phyloP scores from a whole-genome alignment of 345 rosid genomes.

The Eucalyptus cloeziana region DNA sequence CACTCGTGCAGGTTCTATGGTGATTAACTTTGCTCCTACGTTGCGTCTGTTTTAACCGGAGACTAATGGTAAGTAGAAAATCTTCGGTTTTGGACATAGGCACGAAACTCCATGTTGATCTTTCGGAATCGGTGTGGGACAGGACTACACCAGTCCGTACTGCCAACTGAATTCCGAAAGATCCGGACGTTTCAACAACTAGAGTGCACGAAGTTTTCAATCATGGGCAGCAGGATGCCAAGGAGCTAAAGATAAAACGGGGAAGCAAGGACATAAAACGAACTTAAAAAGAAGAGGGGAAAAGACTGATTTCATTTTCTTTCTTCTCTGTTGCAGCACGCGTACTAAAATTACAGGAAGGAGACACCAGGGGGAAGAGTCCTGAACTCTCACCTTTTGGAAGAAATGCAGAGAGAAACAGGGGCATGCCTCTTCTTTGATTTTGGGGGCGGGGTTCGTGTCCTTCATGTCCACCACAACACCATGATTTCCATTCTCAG shows the following conservation, averaged over 20 bases:
- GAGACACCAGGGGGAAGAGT: neutral
- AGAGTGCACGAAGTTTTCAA: neutral
- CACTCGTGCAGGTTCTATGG: neutral
- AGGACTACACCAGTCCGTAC: neutral
- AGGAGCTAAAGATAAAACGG: neutral
- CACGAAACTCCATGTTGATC: neutral
- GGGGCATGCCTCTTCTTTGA: conserved; percentile 25
- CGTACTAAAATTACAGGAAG: neutral
- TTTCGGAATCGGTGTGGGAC: neutral
- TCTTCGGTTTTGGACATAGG: neutral
- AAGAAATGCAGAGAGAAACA: conserved; percentile 54
- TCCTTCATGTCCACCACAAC: conserved; percentile 45
- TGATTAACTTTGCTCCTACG: neutral
- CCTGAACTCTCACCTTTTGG: conserved; percentile 45
- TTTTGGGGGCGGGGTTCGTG: neutral
- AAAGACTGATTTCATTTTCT: neutral
- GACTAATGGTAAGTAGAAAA: neutral
- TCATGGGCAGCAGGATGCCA: neutral
- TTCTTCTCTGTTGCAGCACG: neutral
- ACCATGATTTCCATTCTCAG: conserved; percentile 27
- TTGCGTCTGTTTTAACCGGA: neutral
- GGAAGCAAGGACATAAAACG: neutral
- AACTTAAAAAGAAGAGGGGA: neutral
- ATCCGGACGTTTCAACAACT: neutral
- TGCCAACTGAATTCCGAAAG: neutral